A percentile compares a stretch with the other conserved stretches of the same genome.
phyloP scores from a whole-genome alignment of 176 grass and related monocot species.

The Paspalum notatum region DNA sequence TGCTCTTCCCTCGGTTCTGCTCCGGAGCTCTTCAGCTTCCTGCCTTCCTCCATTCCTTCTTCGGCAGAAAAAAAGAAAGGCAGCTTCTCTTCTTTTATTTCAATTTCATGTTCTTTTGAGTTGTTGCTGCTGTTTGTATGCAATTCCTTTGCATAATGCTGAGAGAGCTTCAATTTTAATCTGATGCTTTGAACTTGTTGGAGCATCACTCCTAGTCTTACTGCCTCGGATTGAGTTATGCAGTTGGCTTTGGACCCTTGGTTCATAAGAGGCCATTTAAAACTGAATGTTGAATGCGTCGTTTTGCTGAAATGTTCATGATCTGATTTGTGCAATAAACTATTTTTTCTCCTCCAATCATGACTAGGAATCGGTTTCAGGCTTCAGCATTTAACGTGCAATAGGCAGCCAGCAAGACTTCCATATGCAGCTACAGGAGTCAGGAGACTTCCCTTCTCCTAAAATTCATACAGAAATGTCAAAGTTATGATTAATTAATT shows the following conservation, averaged over 20 bases:
- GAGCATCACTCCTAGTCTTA: background rate
- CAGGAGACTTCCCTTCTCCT: slow-evolving; percentile 1
- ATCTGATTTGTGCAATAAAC: slow-evolving; percentile 1
- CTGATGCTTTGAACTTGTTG: background rate
- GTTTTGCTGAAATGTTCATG: slow-evolving; percentile 10
- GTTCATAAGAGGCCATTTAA: slow-evolving; percentile 19
- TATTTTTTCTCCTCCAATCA: slow-evolving; percentile 20
- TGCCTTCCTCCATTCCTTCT: slow-evolving; percentile 15
- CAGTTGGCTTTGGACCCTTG: slow-evolving; percentile 10
- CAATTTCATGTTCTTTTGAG: background rate
- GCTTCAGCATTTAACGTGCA: slow-evolving; percentile 23
- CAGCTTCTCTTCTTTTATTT: slow-evolving; percentile 32
- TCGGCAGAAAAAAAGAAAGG: slow-evolving; percentile 31
- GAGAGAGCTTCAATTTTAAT: background rate
- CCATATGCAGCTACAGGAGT: slow-evolving; percentile 10
- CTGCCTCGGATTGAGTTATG: background rate
- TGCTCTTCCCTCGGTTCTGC: slow-evolving; percentile 30
- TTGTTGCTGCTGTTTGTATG: background rate
- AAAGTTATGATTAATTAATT: slow-evolving; percentile 25
- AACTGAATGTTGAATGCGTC: slow-evolving; percentile 27
- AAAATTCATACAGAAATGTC: slow-evolving; percentile 35
- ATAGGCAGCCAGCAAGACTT: slow-evolving; percentile 6
- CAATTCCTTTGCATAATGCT: slow-evolving; percentile 17
- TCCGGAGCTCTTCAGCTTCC: slow-evolving; percentile 13
- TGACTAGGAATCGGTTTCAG: slow-evolving; percentile 19